Base-by-base conservation (phyloP, 352 stramenopile species). In the Lagenidium giganteum region DNA sequence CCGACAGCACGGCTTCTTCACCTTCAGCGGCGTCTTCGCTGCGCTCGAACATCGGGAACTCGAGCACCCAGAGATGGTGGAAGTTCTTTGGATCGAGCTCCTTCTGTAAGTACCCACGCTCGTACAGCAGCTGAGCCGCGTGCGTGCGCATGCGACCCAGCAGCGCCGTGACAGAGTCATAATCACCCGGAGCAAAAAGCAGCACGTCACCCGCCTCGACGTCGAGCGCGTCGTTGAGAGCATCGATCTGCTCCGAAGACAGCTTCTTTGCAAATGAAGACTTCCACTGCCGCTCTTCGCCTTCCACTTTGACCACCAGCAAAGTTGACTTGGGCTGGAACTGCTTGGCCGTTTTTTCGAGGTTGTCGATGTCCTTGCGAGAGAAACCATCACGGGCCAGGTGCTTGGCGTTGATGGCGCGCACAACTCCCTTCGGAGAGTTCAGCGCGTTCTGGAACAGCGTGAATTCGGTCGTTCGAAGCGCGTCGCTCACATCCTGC, bases 41-140 rank as follows among this genome's bases (percentile, higher is more conserved):
- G 12, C 62, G 64, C 52, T 93, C 79, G 26, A 95, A 95, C 77
- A 95, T 84, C 14, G 84, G 84, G 45, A 95, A 95, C 52, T 94
- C 71, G 28, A 85, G 62, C 23, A 95, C 77, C 83, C 82, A 95
- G 28, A 92, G 51, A 45, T 85, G 74, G 41, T 89, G 50, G 46
- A 86, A 92, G 56, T 87, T 84, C 30, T 63, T 67, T 9, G 77
- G 61, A 20, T 78, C 51, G 13, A 92, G 51, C 45, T 89, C 79
- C 4, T 71, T 32, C 47, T 80, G 67, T 18, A 93, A 50, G 22
- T 68, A 67, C 0, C 78, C 74, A 41, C 80, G 77, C 5, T 60
- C 65, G 31, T 84, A 64, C 47, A 89, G 45, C 32, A 85, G 39
- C 50, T 83, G 73, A 34, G 72, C 60, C 5, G 55, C 61, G 57